A percentile compares a stretch with the other conserved stretches of the same genome.
Evolutionary conservation across 345 rosid species (phyloP).

Genomic region (Boechera retrofracta): DNA sequence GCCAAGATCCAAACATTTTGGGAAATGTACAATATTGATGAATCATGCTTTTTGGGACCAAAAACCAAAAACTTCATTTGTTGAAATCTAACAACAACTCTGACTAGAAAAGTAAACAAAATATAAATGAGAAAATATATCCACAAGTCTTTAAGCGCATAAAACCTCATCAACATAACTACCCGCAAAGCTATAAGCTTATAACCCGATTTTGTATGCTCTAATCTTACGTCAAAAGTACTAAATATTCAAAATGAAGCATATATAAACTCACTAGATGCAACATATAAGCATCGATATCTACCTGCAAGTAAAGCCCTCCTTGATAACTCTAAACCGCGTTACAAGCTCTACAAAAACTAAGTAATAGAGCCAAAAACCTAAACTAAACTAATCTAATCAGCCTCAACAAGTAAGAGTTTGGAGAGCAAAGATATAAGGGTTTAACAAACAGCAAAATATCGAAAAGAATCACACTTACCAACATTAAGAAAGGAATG

Average conservation of each 20-base stretch:
- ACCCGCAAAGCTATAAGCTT: background rate
- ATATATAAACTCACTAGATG: background rate
- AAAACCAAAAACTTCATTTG: background rate
- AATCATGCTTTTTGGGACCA: conserved; percentile 27
- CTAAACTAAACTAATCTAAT: conserved; percentile 3
- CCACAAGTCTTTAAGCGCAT: conserved; percentile 2
- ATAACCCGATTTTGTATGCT: background rate
- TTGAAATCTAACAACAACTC: conserved; percentile 17
- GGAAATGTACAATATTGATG: background rate
- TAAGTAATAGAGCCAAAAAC: background rate
- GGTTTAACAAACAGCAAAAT: background rate
- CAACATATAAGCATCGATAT: background rate
- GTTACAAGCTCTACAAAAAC: conserved; percentile 5
- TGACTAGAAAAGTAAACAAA: conserved; percentile 4
- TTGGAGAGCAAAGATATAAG: background rate
- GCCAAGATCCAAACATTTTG: background rate
- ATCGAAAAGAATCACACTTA: background rate
- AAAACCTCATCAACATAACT: background rate
- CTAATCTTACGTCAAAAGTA: background rate
- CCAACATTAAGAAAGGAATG: background rate
- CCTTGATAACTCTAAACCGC: background rate
- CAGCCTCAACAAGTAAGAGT: background rate
- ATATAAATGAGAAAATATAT: background rate
- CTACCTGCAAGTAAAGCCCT: background rate
- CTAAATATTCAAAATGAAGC: conserved; percentile 1